These are phyloP conservation scores for Choanephora cucurbitarum DNA, from an alignment of 371 early-diverging fungal genomes.

Conservation along the genomic window DNA sequence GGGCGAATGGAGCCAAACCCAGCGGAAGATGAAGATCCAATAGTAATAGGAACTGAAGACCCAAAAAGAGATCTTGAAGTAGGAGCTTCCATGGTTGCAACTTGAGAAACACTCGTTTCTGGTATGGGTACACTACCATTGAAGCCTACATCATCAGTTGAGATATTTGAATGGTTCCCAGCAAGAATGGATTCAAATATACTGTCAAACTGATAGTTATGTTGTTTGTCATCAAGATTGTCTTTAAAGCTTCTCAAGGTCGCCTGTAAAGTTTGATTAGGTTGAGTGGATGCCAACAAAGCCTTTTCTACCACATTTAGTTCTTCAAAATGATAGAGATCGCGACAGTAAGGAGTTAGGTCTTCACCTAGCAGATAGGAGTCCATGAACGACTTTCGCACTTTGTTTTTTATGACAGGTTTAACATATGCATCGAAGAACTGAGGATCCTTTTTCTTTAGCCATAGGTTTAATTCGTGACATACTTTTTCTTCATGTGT, in stretches of 20 bases:
- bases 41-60: neutral
- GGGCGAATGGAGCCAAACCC: no score
- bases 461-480: conserved; percentile 60
- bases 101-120: no score
- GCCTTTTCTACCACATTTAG: conserved; percentile 49
- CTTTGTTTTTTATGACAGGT: conserved; percentile 53
- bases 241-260: conserved; percentile 36
- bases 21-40: no score
- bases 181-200: conserved; percentile 22
- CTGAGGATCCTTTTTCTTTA: conserved; percentile 49
- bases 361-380: conserved; percentile 45
- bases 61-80: neutral
- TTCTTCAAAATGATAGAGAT: conserved; percentile 33
- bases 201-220: conserved; percentile 3
- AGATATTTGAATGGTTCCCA: neutral
- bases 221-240: conserved; percentile 17
- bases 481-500: conserved; percentile 39
- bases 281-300: conserved; percentile 40
- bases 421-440: conserved; percentile 47
- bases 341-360: conserved; percentile 30
- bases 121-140: no score
- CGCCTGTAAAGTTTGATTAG: conserved; percentile 29
- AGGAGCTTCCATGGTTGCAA: neutral
- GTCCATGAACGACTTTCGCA: conserved; percentile 57
- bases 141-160: no score